Conservation (phyloP, 2,329 filamentous ascomycete species). For the Claviceps maximensis region DNA sequence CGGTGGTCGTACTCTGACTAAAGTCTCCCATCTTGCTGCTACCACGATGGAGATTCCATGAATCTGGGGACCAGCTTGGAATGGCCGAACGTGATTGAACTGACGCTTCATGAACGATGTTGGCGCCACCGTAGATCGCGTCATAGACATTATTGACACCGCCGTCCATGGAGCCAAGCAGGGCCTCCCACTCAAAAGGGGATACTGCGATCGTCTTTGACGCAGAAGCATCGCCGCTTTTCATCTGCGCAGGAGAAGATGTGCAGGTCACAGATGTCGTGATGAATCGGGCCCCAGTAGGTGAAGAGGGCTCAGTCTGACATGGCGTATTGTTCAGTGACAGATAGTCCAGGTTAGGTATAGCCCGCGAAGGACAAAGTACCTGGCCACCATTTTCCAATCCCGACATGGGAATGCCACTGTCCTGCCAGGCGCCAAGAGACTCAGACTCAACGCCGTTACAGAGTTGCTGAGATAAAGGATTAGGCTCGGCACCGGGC, state of each 20-base stretch:
- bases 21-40: constrained; percentile 41
- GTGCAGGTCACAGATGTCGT: constrained; percentile 14
- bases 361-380: constrained; percentile 8
- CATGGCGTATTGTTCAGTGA: constrained; percentile 33
- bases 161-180: constrained; percentile 67
- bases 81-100: constrained; percentile 25
- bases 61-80: constrained; percentile 41
- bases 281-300: constrained; percentile 26
- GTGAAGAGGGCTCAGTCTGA: constrained; percentile 37
- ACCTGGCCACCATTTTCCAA: constrained; percentile 23
- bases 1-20: constrained; percentile 21
- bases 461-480: constrained; percentile 34
- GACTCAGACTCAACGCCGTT: constrained; percentile 19
- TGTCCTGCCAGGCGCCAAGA: constrained; percentile 25
- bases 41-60: constrained; percentile 38
- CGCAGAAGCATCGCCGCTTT: constrained; percentile 7
- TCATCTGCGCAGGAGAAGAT: background rate
- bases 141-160: constrained; percentile 76
- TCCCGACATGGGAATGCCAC: constrained; percentile 35
- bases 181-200: constrained; percentile 66
- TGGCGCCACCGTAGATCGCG: constrained; percentile 60
- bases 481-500: constrained; percentile 25
- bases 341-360: constrained; percentile 45
- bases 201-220: constrained; percentile 35
- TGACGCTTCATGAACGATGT: constrained; percentile 31